phyloP scores from a whole-genome alignment of 495 filamentous ascomycete species.

The Penicillium canescens region DNA sequence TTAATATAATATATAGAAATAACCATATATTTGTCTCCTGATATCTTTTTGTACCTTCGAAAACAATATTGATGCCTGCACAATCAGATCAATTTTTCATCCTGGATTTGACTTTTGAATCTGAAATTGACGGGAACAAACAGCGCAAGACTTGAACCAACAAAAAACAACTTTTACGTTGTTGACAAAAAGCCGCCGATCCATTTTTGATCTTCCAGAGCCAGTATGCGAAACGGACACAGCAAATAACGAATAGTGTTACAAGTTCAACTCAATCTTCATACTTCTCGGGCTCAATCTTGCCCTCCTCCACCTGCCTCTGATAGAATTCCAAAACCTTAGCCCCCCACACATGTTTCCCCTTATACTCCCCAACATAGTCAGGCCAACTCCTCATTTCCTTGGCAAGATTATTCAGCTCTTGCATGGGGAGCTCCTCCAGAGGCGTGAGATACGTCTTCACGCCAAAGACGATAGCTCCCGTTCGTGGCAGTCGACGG shows the following conservation, averaged over 20 bases:
- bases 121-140: neutral
- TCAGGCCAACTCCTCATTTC: conserved; percentile 55
- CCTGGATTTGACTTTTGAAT: neutral
- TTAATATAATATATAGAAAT: neutral
- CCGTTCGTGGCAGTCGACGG: conserved; percentile 46
- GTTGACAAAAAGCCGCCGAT: conserved; percentile 37
- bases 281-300: conserved; percentile 17
- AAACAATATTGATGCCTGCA: neutral
- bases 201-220: conserved; percentile 29
- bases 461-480: conserved; percentile 54
- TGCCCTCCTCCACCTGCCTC: conserved; percentile 17
- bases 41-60: neutral
- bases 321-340: conserved; percentile 47
- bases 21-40: neutral
- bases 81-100: neutral
- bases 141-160: conserved; percentile 7
- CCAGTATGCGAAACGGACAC: conserved; percentile 10
- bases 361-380: conserved; percentile 54
- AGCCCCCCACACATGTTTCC: conserved; percentile 49
- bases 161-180: conserved; percentile 16
- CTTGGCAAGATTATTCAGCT: conserved; percentile 43
- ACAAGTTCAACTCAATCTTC: conserved; percentile 25
- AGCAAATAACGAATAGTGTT: conserved; percentile 17
- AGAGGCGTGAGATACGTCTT: conserved; percentile 51
- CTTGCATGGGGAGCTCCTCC: conserved; percentile 45